These are phyloP conservation scores for Pestalotiopsis sp. DNA, from an alignment of 2,329 filamentous ascomycete genomes.

Conservation along the genomic window DNA sequence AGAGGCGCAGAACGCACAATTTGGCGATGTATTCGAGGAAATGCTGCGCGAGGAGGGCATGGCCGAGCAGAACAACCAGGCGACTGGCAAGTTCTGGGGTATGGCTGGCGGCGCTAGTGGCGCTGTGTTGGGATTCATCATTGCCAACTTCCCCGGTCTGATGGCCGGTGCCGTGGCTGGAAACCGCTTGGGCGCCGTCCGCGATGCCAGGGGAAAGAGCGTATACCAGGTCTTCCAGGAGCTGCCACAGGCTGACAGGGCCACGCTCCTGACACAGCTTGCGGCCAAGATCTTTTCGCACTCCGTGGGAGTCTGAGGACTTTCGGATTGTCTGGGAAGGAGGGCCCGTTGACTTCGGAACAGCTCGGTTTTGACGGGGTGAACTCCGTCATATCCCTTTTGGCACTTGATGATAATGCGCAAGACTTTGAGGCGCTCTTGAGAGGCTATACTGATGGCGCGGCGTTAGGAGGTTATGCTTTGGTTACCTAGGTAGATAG, in stretches of 20 bases:
- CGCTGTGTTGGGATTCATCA: constrained; percentile 89
- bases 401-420: neutral
- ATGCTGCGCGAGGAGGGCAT: constrained; percentile 87
- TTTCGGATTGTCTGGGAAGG: no score
- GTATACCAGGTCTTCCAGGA: constrained; percentile 91
- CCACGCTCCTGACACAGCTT: constrained; percentile 79
- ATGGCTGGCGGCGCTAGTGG: constrained; percentile 85
- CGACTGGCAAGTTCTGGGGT: constrained; percentile 81
- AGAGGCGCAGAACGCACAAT: constrained; percentile 75
- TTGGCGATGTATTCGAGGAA: constrained; percentile 85
- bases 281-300: constrained; percentile 86
- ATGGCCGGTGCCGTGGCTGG: constrained; percentile 90
- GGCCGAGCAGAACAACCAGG: constrained; percentile 66
- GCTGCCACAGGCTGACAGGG: constrained; percentile 79
- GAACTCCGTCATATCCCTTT: constrained; percentile 9
- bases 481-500: neutral
- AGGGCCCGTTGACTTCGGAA: neutral
- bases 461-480: neutral
- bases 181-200: constrained; percentile 85
- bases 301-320: constrained; percentile 59
- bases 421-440: neutral
- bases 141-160: constrained; percentile 88
- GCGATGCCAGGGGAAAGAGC: constrained; percentile 91
- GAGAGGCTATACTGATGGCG: neutral
- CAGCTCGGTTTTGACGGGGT: neutral